Base-by-base conservation (phyloP, 306 rosid genomes). In the Dicorynia guianensis region DNA sequence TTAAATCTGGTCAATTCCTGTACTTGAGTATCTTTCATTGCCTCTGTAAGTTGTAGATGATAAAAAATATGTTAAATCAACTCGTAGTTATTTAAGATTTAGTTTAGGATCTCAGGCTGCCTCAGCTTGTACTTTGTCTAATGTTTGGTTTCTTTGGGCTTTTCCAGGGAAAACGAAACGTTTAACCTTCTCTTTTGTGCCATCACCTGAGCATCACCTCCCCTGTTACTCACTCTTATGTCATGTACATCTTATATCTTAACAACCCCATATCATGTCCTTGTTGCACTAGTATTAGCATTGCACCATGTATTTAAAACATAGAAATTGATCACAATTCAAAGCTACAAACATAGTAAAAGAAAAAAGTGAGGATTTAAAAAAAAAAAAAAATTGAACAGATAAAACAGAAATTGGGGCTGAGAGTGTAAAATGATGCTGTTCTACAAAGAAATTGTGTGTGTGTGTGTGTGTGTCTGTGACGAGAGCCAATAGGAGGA, bases 1-100 rank as follows among this genome's bases (percentile, higher is more conserved):
- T 40, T 35, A 18, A 52, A 0, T 44, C 34, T 15, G 12, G 12
- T 59, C 77, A 59, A 58, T 44, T 71, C 69, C 43, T 53, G 40
- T 18, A 50, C 38, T 40, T 64, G 54, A 38, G 11, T 42, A 0
- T 70, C 30, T 42, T 33, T 69, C 8, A 25, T 30, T 43, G 19
- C 52, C 13, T 56, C 53, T 71, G 20, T 71, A 11, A 13, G 6
- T 11, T 34, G 11, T 38, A 39, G 34, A 71, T 58, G 57, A 25
- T 57, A 6, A 17, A 71, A 44, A 14, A 38, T 20, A 44, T 15
- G 30, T 36, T 52, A n/a, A 71, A 56, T 56, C 40, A 20, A 8
- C 8, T 19, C 18, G 15, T 57, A 12, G 53, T 12, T 35, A 44
- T 43, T 44, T 33, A 20, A 20, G 2, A 40, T 56, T 71, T 66